Evolutionary conservation across 306 rosid genomes (phyloP), one percentile per base, ranked within the genome.

Genomic region (Canavalia gladiata): DNA sequence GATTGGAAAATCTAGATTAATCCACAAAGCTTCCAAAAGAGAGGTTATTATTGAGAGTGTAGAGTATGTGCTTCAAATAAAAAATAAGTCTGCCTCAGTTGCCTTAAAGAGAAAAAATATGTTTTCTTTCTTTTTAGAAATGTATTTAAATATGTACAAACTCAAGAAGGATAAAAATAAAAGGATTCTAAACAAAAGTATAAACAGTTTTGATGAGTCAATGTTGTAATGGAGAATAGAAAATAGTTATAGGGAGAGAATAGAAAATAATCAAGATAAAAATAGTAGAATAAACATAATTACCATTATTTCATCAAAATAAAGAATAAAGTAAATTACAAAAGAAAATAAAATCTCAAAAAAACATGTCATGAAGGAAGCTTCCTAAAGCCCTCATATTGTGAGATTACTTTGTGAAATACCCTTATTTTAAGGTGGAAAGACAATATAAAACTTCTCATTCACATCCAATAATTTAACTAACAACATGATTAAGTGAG

Each of bases 151-250:
- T 6, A 33, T 11, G 59, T 13, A 63, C 1, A 47, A 35, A 55
- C 49, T 70, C 52, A 31, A 8, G 35, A 65, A 64, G 65, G 55
- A 74, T 55, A 51, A 37, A 18, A 45, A 75, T 12, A 41, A n/a
- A 13, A 64, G 30, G 13, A 35, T 64, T 35, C 49, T 64, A 64
- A 39, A 64, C 6, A 3, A 64, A 42, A 66, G 34, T 55, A 68
- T 3, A 42, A 11, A 62, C 7, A 0, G 8, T 30, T 59, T 64
- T 31, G 39, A 18, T 12, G 7, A 65, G 34, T 50, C 41, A 31
- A 25, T 18, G 35, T 25, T 3, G 72, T 4, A 31, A 42, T 1
- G 12, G 52, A 1, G 37, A 67, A 67, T 8, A 4, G 25, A 18
- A 18, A 67, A 28, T n/a, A 31, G 28, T 0, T 2, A 18, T 29